These are phyloP conservation scores for Verbascum thapsus DNA, from an alignment of 257 asterid genomes.

Conservation along the genomic window DNA sequence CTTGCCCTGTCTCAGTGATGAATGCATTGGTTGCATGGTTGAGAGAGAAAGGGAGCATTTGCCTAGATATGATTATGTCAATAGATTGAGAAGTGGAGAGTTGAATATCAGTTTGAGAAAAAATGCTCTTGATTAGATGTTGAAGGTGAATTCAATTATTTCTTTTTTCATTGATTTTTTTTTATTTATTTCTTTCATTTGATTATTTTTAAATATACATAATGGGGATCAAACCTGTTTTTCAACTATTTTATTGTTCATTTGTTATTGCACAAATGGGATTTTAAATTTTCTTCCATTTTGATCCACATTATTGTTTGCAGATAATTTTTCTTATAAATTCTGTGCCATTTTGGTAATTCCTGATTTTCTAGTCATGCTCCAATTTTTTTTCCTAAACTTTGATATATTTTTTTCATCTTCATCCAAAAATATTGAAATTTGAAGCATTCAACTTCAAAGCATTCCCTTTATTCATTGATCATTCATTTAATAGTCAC, in stretches of 20 bases:
- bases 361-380: conserved; percentile 21
- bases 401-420: conserved; percentile 9
- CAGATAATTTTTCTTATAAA: conserved; percentile 11
- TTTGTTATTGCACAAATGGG: conserved; percentile 18
- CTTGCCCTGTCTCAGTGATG: conserved; percentile 53
- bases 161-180: no score
- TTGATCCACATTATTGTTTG: conserved; percentile 19
- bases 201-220: no score
- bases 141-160: conserved; percentile 47
- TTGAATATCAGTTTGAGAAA: conserved; percentile 56
- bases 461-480: conserved; percentile 2
- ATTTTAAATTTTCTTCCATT: background rate
- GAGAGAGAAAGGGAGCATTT: conserved; percentile 49
- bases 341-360: background rate
- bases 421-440: conserved; percentile 1
- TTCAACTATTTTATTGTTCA: background rate
- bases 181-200: background rate
- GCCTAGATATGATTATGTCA: conserved; percentile 62
- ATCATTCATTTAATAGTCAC: conserved; percentile 20
- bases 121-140: conserved; percentile 68
- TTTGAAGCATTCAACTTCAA: conserved; percentile 9
- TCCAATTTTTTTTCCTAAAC: conserved; percentile 10
- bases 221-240: background rate
- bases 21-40: conserved; percentile 54
- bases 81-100: conserved; percentile 67